Base-by-base conservation (phyloP, 805 yeast genomes). In the Hanseniaspora nectarophila region DNA sequence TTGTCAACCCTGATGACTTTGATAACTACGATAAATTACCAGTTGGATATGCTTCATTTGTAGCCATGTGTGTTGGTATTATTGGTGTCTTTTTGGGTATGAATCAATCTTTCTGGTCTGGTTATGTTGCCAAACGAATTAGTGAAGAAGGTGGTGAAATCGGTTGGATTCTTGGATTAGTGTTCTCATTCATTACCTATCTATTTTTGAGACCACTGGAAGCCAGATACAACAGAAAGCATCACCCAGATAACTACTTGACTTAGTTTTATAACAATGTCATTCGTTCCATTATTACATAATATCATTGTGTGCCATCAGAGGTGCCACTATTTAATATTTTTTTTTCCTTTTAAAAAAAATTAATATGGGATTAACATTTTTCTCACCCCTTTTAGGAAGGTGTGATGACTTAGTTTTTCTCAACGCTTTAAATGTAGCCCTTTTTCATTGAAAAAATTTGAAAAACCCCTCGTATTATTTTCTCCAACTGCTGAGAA, bases 61-160 rank as follows among this genome's bases (percentile, higher is more conserved):
- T 79, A 58, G 95, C 85, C 4, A 80, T 88, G 72, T 75, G 85
- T 66, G 78, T 82, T 58, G 96, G 95, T 64, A 82, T 75, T 43
- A 88, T 82, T 34, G 96, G 95, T 67, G 85, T 81, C 32, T 94
- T 79, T 13, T 53, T 85, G 40, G 96, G 97, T 59, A 86, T 89
- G 95, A 72, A 73, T 62, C 95, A 87, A 70, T 75, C 76, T 2
- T 88, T 95, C 88, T 89, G 81, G 71, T 64, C 64, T 15, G 95
- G 96, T 60, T 81, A 76, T 42, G 60, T 85, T 59, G 88, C 78
- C 35, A 63, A 61, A 33, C 56, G 67, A 57, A 80, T 85, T 60
- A 65, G 58, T 8, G 63, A 54, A 32, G 67, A 62, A 12, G 94
- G 94, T 60, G 95, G 90, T 55, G 95, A 87, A 64, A 74, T 87